Percentiles rank a stretch among this genome's conserved stretches.
These are phyloP conservation scores for Candida tammaniensis DNA, from an alignment of 805 yeast genomes.

Conservation along the genomic window DNA sequence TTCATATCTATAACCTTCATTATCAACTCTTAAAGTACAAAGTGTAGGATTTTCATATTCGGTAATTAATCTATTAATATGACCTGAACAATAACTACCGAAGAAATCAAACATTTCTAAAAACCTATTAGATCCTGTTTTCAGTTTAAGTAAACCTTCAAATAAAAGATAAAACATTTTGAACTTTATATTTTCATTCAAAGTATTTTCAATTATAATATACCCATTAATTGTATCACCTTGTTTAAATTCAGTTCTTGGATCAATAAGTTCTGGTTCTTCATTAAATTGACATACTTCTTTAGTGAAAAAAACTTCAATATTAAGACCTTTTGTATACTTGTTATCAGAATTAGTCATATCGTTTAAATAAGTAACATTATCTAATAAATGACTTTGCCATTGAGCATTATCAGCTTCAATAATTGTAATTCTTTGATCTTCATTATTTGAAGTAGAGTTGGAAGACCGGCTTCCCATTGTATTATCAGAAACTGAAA, in stretches of 20 bases:
- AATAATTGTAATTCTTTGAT: slow-evolving; percentile 22
- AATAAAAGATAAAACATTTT: slow-evolving; percentile 61
- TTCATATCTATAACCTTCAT: slow-evolving; percentile 5
- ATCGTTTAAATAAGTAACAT: slow-evolving; percentile 31
- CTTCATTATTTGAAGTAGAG: not conserved
- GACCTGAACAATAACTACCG: slow-evolving; percentile 48
- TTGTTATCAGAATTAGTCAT: slow-evolving; percentile 27
- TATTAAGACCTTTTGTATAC: slow-evolving; percentile 23
- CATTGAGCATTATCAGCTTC: slow-evolving; percentile 27
- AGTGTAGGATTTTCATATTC: slow-evolving; percentile 16
- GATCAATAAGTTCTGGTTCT: slow-evolving; percentile 27
- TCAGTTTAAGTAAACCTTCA: slow-evolving; percentile 42
- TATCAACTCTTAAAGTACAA: slow-evolving; percentile 3
- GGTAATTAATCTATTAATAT: slow-evolving; percentile 29
- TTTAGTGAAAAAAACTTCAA: slow-evolving; percentile 31
- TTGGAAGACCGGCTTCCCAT: not conserved
- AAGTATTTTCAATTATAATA: slow-evolving; percentile 40
- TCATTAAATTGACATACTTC: slow-evolving; percentile 28
- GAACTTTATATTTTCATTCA: slow-evolving; percentile 43
- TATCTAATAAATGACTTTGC: slow-evolving; percentile 39
- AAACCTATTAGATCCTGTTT: slow-evolving; percentile 28
- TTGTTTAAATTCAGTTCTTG: slow-evolving; percentile 52
- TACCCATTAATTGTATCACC: slow-evolving; percentile 69
- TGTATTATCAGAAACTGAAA: not conserved
- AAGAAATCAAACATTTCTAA: slow-evolving; percentile 49